Base-by-base conservation (phyloP, 192 early-diverging fungal genomes). In the Gryganskiella cystojenkinii region DNA sequence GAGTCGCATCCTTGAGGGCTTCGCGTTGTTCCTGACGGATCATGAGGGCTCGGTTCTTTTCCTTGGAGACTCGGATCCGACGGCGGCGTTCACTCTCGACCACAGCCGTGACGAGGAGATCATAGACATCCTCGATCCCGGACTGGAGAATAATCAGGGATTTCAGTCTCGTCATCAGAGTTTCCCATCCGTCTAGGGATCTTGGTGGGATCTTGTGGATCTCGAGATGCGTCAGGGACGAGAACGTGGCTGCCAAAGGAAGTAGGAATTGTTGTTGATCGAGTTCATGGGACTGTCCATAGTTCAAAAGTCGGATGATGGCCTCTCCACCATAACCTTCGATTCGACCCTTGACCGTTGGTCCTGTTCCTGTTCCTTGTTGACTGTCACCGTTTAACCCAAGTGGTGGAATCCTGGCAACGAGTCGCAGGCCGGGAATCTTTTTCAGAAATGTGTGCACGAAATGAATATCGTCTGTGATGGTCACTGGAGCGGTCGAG, bases 391-490 rank as follows among this genome's bases (percentile, higher is more conserved):
- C n/a, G n/a, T n/a, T n/a, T n/a, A 80, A 46, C 49, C 55, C 73
- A 28, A n/a, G n/a, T n/a, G 70, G 72, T 31, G 73, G 71, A 27
- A 67, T 80, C 47, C 72, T 60, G 10, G 67, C 60, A 13, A 75
- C 61, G 24, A 89, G 78, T 27, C 81, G 76, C 42, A 89, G 66
- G 0, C 79, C 76, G 9, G 71, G 28, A 15, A 89, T 75, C 27
- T 70, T 71, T 28, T 74, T 69, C n/a, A 89, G 61, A 46, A 80
- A 73, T 42, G 67, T 64, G 71, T 84, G 82, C 30, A 89, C 84
- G 60, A 83, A 82, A 3, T 71, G 42, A 30, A 89, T 79, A 22
- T 89, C 87, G 35, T 82, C 74, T 30, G 82, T 56, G 42, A 87
- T 78, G 28, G 85, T 72, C 22, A 55, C 13, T 0, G 56, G 57